phyloP scores from a whole-genome alignment of 2,329 filamentous ascomycete species.

The Alternaria angustiovoidea region DNA sequence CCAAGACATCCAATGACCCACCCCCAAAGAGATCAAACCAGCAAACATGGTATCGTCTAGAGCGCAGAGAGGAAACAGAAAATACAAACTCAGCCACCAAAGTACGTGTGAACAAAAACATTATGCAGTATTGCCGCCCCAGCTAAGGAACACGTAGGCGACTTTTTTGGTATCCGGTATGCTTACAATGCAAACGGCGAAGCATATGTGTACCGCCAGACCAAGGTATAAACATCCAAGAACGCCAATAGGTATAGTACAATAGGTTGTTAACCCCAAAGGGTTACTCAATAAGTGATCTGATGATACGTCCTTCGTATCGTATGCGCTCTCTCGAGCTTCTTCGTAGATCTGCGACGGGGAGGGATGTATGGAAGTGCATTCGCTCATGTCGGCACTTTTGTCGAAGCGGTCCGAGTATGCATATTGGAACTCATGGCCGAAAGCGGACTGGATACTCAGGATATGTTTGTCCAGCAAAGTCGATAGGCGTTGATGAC shows the following conservation, averaged over 20 bases:
- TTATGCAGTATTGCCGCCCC: slow-evolving; percentile 7
- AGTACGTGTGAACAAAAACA: background rate
- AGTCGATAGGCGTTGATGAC: slow-evolving; percentile 34
- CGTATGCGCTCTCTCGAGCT: background rate
- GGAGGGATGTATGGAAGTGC: background rate
- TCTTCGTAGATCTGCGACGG: slow-evolving; percentile 5
- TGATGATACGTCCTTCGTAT: background rate
- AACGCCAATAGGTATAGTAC: slow-evolving; percentile 10
- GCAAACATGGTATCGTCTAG: slow-evolving; percentile 1
- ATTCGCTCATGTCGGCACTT: no score
- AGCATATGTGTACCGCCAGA: background rate
- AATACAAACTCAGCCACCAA: background rate
- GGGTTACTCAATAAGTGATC: background rate
- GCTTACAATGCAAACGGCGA: slow-evolving; percentile 4
- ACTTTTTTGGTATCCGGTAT: slow-evolving; percentile 1
- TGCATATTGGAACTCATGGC: background rate
- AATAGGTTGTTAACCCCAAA: background rate
- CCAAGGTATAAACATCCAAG: slow-evolving; percentile 8
- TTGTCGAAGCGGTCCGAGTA: no score
- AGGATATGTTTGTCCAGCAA: background rate
- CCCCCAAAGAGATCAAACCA: background rate
- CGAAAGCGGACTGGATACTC: slow-evolving; percentile 8
- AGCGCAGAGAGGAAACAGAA: background rate
- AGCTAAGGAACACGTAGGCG: no score
- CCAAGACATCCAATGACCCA: background rate